Conservation (phyloP, 768 basidiomycete species). For the Fistulinella prunicolor region DNA sequence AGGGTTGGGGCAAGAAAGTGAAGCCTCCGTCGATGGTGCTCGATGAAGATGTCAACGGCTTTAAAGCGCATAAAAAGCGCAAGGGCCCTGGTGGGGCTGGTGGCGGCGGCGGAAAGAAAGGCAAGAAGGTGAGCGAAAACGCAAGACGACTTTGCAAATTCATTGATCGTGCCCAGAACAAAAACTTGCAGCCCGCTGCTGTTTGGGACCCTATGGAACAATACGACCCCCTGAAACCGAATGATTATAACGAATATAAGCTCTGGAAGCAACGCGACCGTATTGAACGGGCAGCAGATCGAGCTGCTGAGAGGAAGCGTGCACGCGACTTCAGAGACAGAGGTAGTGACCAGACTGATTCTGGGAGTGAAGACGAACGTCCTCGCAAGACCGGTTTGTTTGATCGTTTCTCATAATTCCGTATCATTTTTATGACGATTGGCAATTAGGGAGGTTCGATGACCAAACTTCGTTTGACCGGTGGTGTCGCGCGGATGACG, state of each 20-base stretch:
- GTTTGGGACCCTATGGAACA: constrained; percentile 78
- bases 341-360: constrained; percentile 63
- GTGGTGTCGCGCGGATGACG: constrained; percentile 55
- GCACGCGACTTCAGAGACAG: constrained; percentile 45
- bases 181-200: constrained; percentile 47
- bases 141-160: neutral
- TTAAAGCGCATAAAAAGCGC: constrained; percentile 57
- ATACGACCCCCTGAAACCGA: constrained; percentile 81
- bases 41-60: constrained; percentile 87
- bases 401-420: neutral
- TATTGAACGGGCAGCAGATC: constrained; percentile 64
- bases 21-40: constrained; percentile 90
- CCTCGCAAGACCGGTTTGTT: constrained; percentile 67
- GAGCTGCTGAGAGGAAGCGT: constrained; percentile 59
- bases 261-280: constrained; percentile 73
- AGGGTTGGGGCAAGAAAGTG: constrained; percentile 85
- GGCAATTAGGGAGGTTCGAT: constrained; percentile 33
- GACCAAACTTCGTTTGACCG: constrained; percentile 43
- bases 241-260: constrained; percentile 89
- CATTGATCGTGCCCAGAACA: constrained; percentile 45
- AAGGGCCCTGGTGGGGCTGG: constrained; percentile 44
- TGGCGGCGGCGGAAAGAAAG: constrained; percentile 39
- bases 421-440: constrained; percentile 26
- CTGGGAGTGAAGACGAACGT: constrained; percentile 62
- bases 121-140: constrained; percentile 54